Base-by-base conservation (phyloP, 1,284 basidiomycete genomes). In the Sanghuangporus baumii region DNA sequence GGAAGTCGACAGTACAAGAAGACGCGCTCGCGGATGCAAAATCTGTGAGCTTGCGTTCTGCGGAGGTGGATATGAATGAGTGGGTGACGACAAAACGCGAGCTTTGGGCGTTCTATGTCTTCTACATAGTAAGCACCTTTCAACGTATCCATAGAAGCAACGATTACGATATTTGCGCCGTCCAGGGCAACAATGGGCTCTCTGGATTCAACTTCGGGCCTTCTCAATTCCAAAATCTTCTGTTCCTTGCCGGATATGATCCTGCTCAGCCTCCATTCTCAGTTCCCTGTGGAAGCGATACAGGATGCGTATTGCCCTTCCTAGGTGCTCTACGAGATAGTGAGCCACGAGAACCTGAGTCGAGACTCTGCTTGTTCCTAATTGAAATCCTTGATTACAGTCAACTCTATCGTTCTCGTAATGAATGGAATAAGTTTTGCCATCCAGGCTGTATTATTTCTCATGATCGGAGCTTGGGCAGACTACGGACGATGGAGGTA, bases 401-500 rank as follows among this genome's bases (percentile, higher is more conserved):
- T 91, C 61, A 91, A 89, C 69, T 88, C 88, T 1, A 88, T 91
- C 65, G 87, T 91, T 2, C 79, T 91, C 34, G 78, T 90, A 61
- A 90, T 88, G 6, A 91, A 91, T 67, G 87, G 87, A 2, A 86
- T 89, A 67, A 83, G 84, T 62, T 91, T 91, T 68, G 88, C 87
- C 0, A 79, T 91, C 36, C 87, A 90, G 71, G 86, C 87, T 0
- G 81, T 80, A 2, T 70, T 91, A 14, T 76, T 92, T 26, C 73
- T 89, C 14, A 67, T 80, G 16, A 80, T 93, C 52, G 90, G 87
- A 5, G 84, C 87, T 6, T 89, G 90, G 82, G 89, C 89, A 1
- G 89, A 91, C 71, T 93, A 90, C 71, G 89, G 90, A 18, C 75
- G 76, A 20, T 91, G 88, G 86, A 82, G 87, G 85, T 86, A 11